phyloP scores from a whole-genome alignment of 306 rosid species.

The Glycine latifolia region DNA sequence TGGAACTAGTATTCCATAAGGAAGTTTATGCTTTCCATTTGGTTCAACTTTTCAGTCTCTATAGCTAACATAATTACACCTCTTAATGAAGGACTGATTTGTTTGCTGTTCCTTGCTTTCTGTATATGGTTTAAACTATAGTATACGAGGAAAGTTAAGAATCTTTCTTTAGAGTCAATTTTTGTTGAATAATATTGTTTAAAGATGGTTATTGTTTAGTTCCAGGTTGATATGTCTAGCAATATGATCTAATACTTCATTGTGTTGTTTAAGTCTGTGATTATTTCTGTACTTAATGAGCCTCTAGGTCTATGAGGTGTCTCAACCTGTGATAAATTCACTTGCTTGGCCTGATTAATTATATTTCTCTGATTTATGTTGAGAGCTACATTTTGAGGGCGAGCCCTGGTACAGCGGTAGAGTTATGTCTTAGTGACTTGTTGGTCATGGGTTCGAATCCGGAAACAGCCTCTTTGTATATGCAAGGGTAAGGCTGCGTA shows the following conservation, averaged over 20 bases:
- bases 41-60: conserved; percentile 4
- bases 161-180: conserved; percentile 4
- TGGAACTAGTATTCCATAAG: background rate
- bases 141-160: background rate
- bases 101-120: conserved; percentile 21
- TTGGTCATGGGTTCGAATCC: too few species aligned
- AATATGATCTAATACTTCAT: conserved; percentile 12
- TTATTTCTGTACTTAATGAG: conserved; percentile 5
- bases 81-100: conserved; percentile 22
- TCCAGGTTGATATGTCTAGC: conserved; percentile 15
- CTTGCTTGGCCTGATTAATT: conserved; percentile 22
- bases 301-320: background rate
- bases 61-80: background rate
- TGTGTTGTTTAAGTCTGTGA: conserved; percentile 13
- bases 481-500: too few species aligned
- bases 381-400: background rate
- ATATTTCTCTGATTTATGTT: conserved; percentile 22
- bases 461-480: too few species aligned
- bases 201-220: background rate
- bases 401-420: too few species aligned
- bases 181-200: background rate
- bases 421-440: too few species aligned
- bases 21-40: conserved; percentile 15
- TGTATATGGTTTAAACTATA: background rate
- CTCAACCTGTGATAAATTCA: background rate